Base-by-base conservation (phyloP, 1,284 basidiomycete species). In the Cryptococcus sp. region DNA sequence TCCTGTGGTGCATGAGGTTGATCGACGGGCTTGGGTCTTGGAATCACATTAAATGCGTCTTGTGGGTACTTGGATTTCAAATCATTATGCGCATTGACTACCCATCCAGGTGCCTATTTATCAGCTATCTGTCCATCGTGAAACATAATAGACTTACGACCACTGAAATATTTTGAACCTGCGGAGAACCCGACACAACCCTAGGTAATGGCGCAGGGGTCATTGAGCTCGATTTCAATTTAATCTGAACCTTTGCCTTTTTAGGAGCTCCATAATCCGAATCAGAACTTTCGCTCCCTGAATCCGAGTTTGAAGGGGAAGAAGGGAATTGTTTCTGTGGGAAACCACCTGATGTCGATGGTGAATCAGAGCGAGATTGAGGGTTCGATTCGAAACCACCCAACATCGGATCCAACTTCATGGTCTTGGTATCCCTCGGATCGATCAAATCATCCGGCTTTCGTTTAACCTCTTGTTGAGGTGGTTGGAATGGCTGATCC, bases 31-130 rank as follows among this genome's bases (percentile, higher is more conserved):
- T 81, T 83, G 19, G 67, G 66, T 48, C 76, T 74, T 3, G 83
- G 76, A n/a, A 86, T 82, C 11, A 87, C 80, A 57, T 87, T 85
- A 66, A 98, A 91, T 49, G 76, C 82, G 70, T 98, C 92, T 56
- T 88, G 81, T 1, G 87, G 85, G 69, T 91, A 94, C 72, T 80
- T 82, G 14, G 74, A 70, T 64, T 86, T 83, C 76, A 91, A 82
- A 1, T 78, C 79, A 41, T 80, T 78, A 57, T 86, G 80, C 4
- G 86, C 84, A 25, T 69, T 66, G 22, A 78, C 75, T 21, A 91
- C 77, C 90, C 91, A 93, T 28, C 77, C 70, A 0, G 91, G 91
- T 34, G 81, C 79, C 73, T 82, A 39, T 19, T 39, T 14, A 14
- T 39, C 36, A 39, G 36, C 36, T n/a, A 4, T 19, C 18, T n/a